Percentiles rank a stretch among this genome's conserved stretches.
Evolutionary conservation across 164 flowering plant species (phyloP).

Genomic region (Platanus orientalis): DNA sequence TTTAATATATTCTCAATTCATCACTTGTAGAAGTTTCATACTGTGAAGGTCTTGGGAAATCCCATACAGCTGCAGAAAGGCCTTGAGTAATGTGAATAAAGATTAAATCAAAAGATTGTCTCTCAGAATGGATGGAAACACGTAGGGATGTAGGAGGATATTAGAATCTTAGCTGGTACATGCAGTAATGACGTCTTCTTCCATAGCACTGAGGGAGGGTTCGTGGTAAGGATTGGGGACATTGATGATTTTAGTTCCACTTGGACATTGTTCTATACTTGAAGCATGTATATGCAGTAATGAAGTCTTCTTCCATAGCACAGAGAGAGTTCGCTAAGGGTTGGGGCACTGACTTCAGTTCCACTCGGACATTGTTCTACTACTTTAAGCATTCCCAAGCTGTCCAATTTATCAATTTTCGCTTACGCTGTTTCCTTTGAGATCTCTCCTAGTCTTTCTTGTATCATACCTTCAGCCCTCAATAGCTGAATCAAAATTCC

Average conservation of each 20-base stretch:
- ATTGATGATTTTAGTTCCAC: too few relatives aligned
- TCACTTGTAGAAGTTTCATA: slow-evolving; percentile 19
- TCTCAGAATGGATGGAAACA: slow-evolving; percentile 13
- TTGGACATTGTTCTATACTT: too few relatives aligned
- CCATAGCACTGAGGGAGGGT: slow-evolving; percentile 2
- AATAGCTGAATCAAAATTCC: slow-evolving; percentile 24
- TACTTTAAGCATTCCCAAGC: slow-evolving; percentile 20
- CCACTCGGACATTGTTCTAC: neutral
- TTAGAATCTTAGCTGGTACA: slow-evolving; percentile 5
- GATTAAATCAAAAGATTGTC: slow-evolving; percentile 13
- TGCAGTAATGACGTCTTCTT: slow-evolving; percentile 9
- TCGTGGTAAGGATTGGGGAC: slow-evolving; percentile 7
- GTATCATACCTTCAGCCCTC: slow-evolving; percentile 24
- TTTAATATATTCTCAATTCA: slow-evolving; percentile 23
- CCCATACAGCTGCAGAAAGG: slow-evolving; percentile 5
- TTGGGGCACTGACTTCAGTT: slow-evolving; percentile 12
- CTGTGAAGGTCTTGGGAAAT: slow-evolving; percentile 12
- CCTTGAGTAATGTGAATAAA: slow-evolving; percentile 16
- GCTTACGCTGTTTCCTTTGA: slow-evolving; percentile 23
- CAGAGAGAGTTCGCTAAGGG: too few relatives aligned
- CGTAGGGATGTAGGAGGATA: slow-evolving; percentile 5
- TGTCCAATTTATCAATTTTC: slow-evolving; percentile 17
- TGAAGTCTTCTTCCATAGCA: too few relatives aligned
- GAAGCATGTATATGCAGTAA: too few relatives aligned
- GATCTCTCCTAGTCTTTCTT: slow-evolving; percentile 17